Evolutionary conservation across 768 basidiomycete genomes (phyloP).

Genomic region (Mycena rosella): DNA sequence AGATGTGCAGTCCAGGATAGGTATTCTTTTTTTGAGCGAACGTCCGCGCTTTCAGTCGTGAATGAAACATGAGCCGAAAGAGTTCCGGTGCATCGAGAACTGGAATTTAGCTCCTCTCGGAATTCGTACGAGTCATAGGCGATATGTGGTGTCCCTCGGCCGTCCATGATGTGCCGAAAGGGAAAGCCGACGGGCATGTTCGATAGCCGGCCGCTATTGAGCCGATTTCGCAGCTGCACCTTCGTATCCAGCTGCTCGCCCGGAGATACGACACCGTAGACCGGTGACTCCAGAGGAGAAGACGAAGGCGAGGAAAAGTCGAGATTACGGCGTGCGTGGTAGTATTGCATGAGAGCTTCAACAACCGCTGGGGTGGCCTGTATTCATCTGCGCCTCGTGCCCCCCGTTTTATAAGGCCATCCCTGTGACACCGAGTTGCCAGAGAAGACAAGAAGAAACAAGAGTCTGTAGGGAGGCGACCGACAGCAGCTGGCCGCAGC

Average conservation of each 20-base stretch:
- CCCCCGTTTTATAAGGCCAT: slow-evolving; percentile 20
- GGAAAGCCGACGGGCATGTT: slow-evolving; percentile 54
- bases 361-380: slow-evolving; percentile 26
- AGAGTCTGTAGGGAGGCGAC: slow-evolving; percentile 22
- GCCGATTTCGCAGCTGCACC: slow-evolving; percentile 46
- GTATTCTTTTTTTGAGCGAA: slow-evolving; percentile 29
- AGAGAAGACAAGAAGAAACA: slow-evolving; percentile 27
- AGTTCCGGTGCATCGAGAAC: slow-evolving; percentile 38
- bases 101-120: slow-evolving; percentile 42
- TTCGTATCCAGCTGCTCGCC: slow-evolving; percentile 36
- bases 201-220: slow-evolving; percentile 47
- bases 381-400: neutral
- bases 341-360: slow-evolving; percentile 28
- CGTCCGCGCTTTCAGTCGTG: slow-evolving; percentile 35
- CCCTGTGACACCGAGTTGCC: neutral
- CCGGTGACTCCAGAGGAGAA: slow-evolving; percentile 33
- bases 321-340: slow-evolving; percentile 25
- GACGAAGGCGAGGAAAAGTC: slow-evolving; percentile 27
- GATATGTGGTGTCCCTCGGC: slow-evolving; percentile 36
- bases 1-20: slow-evolving; percentile 51
- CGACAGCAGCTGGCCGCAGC: neutral
- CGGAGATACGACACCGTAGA: slow-evolving; percentile 25
- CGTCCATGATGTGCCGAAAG: slow-evolving; percentile 45
- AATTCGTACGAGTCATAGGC: slow-evolving; percentile 54
- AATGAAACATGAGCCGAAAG: slow-evolving; percentile 46